Percentiles rank a stretch among this genome's conserved stretches.
Conservation (phyloP, 2,329 filamentous ascomycete genomes). For the Fusarium kyushuense region DNA sequence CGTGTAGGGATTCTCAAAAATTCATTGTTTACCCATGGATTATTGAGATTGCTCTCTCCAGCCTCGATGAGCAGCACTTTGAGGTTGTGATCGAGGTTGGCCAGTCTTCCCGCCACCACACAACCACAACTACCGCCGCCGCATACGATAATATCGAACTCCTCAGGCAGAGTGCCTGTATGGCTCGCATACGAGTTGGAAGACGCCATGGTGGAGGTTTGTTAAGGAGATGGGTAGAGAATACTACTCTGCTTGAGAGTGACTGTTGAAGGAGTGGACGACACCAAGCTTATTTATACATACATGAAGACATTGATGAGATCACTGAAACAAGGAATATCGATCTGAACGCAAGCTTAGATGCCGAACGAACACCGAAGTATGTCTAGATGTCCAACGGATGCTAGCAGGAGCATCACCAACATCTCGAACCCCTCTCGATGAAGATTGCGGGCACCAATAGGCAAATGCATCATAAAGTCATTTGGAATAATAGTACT, state of each 20-base stretch:
- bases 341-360: slow-evolving; percentile 20
- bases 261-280: neutral
- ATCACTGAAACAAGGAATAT: neutral
- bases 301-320: no score
- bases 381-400: slow-evolving; percentile 22
- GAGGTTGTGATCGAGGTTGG: slow-evolving; percentile 81
- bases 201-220: slow-evolving; percentile 35
- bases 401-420: slow-evolving; percentile 32
- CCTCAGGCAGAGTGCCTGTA: slow-evolving; percentile 68
- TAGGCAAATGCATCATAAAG: slow-evolving; percentile 22
- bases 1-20: no score
- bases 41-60: slow-evolving; percentile 80
- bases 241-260: neutral
- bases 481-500: slow-evolving; percentile 32
- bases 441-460: slow-evolving; percentile 45
- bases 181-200: slow-evolving; percentile 35
- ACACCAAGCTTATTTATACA: slow-evolving; percentile 29
- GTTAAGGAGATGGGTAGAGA: neutral
- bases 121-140: slow-evolving; percentile 69
- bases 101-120: slow-evolving; percentile 72
- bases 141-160: slow-evolving; percentile 84
- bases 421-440: slow-evolving; percentile 38
- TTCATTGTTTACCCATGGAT: slow-evolving; percentile 66
- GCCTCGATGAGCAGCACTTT: slow-evolving; percentile 76
- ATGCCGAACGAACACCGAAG: slow-evolving; percentile 43